phyloP scores from a whole-genome alignment of 306 rosid genomes.

The Cucurbita ficifolia region DNA sequence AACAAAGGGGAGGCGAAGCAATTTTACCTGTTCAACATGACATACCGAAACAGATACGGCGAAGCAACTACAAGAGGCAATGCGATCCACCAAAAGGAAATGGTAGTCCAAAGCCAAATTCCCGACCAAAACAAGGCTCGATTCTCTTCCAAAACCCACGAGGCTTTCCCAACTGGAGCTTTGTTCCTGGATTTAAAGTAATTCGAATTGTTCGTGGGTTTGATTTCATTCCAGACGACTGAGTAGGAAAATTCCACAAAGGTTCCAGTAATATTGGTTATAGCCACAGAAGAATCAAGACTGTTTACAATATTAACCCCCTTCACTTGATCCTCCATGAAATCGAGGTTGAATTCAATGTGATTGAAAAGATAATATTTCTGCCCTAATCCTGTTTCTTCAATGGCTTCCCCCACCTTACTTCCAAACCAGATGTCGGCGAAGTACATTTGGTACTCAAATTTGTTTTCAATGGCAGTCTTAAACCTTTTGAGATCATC shows the following conservation, averaged over 20 bases:
- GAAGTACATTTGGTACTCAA: conserved; percentile 5
- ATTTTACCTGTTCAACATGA: neutral
- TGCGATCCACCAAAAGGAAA: neutral
- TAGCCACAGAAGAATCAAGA: neutral
- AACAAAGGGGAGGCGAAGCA: neutral
- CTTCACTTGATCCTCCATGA: neutral
- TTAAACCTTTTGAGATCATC: conserved; percentile 4
- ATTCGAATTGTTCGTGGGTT: neutral
- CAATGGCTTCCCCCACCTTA: neutral
- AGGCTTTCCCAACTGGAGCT: neutral
- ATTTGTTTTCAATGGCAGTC: neutral
- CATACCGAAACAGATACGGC: neutral
- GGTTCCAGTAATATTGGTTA: conserved; percentile 1
- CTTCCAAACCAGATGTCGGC: neutral
- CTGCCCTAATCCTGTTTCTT: neutral
- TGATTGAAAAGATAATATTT: conserved; percentile 3
- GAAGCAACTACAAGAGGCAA: neutral
- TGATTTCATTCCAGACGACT: conserved; percentile 3
- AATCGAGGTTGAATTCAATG: neutral
- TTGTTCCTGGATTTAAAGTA: neutral
- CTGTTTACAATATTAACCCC: neutral
- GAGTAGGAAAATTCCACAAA: neutral
- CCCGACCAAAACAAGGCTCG: neutral
- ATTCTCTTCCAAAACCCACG: neutral
- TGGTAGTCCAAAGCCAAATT: neutral